A percentile compares a stretch with the other conserved stretches of the same genome.
Evolutionary conservation across 768 basidiomycete species (phyloP).

Genomic region (Mycena haematopus): DNA sequence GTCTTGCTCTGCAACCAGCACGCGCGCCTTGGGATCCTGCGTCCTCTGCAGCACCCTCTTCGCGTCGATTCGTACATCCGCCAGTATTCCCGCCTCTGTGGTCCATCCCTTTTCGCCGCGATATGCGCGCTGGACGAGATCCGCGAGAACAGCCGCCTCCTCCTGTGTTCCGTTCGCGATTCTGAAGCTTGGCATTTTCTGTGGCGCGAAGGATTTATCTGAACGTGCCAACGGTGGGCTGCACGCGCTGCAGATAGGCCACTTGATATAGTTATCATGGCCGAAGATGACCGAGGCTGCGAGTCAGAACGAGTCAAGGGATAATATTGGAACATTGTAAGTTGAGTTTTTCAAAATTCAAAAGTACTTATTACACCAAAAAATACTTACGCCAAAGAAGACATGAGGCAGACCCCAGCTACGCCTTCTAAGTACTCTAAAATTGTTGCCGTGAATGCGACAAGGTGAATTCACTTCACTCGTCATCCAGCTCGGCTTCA

Average conservation of each 20-base stretch:
- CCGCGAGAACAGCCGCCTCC: constrained; percentile 9
- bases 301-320: too few relatives aligned
- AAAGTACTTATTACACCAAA: too few relatives aligned
- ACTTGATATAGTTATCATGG: too few relatives aligned
- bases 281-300: too few relatives aligned
- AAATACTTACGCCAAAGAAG: too few relatives aligned
- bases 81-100: constrained; percentile 7
- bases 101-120: constrained; percentile 17
- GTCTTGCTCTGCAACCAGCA: constrained; percentile 14
- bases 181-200: constrained; percentile 10
- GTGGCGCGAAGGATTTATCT: too few relatives aligned
- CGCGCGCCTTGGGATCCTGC: neutral
- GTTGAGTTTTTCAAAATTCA: too few relatives aligned
- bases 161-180: neutral
- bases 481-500: neutral
- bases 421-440: too few relatives aligned
- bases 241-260: too few relatives aligned
- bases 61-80: constrained; percentile 7
- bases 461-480: neutral
- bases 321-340: too few relatives aligned
- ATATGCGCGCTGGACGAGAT: constrained; percentile 18
- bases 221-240: too few relatives aligned
- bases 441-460: neutral
- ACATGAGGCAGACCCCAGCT: too few relatives aligned
- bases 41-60: constrained; percentile 1